Percentiles rank a stretch among this genome's conserved stretches.
Conservation (phyloP, 345 rosid species). For the Dovyalis caffra region DNA sequence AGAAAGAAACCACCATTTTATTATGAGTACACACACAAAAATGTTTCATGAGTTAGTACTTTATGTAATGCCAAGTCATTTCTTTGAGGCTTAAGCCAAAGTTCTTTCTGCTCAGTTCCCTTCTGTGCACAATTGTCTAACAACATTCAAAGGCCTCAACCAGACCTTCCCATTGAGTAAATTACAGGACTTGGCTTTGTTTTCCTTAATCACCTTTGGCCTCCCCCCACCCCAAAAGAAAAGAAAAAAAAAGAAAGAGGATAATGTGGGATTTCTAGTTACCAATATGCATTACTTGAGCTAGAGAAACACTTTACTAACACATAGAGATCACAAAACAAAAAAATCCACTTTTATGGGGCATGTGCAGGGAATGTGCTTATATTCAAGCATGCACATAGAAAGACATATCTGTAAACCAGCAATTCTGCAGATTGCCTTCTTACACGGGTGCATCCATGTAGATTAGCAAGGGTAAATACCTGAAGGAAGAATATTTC, state of each 20-base stretch:
- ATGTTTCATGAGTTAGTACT: not conserved
- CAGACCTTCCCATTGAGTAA: not conserved
- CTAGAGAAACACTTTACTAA: not conserved
- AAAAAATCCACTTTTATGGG: not conserved
- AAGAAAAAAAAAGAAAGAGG: no score
- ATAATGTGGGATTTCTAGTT: no score
- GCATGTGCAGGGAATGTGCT: no score
- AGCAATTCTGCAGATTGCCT: no score
- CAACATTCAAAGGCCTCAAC: no score
- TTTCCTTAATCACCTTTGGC: not conserved
- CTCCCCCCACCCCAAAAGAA: no score
- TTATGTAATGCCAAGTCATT: not conserved
- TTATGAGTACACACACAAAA: not conserved
- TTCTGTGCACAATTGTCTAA: not conserved
- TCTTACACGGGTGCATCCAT: no score
- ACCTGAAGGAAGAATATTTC: slow-evolving; percentile 87
- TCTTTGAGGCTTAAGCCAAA: not conserved
- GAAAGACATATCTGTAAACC: not conserved
- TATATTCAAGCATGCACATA: not conserved
- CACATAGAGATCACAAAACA: not conserved
- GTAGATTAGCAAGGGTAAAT: not conserved
- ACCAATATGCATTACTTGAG: not conserved
- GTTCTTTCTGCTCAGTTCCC: not conserved
- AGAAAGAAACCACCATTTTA: not conserved
- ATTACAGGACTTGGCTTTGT: not conserved